Evolutionary conservation across 306 rosid genomes (phyloP), one percentile per base, ranked within the genome.

Genomic region (Prunus dulcis): DNA sequence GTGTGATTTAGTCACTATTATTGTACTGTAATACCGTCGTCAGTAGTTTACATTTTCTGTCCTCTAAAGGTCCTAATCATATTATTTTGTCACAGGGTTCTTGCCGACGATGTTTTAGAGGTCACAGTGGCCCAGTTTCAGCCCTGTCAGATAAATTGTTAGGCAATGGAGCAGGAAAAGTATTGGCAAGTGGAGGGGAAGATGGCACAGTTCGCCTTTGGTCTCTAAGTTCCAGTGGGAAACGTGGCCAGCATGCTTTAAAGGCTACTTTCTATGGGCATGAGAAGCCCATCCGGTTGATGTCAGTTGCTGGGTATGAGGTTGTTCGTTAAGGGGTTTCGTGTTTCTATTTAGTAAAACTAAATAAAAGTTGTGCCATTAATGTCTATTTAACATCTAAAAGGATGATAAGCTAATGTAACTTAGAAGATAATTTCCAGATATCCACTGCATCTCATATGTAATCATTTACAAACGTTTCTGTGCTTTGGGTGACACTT

Each of bases 181-280:
- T 93, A 58, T 83, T 93, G 89, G 98, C 97, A 64, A 93, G 98
- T 79, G 98, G 98, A 80, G 98, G 97, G 74, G 97, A 91, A 84
- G 98, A 93, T 72, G 88, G 93, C 75, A 91, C 97, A 45, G 92
- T 93, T 76, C 92, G 93, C 72, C 92, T 93, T 43, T 93, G 96
- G 97, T 93, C 96, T 53, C 86, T 93, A 57, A 70, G 76, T 77
- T 86, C 96, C 22, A 73, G 85, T 77, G 93, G 93, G 52, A 88
- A 78, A 76, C 87, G 91, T 25, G 96, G 96, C 47, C 89, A 87
- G 76, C 87, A 58, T 28, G 89, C 97, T 67, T 76, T 83, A 22
- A 91, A 85, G 86, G 92, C 97, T 72, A 91, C 98, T 64, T 75
- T 91, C 6, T 79, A 87, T 83, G 98, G 98, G 45, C 98, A 93